Evolutionary conservation across 306 rosid species (phyloP).

Genomic region (Trifolium subterraneum): DNA sequence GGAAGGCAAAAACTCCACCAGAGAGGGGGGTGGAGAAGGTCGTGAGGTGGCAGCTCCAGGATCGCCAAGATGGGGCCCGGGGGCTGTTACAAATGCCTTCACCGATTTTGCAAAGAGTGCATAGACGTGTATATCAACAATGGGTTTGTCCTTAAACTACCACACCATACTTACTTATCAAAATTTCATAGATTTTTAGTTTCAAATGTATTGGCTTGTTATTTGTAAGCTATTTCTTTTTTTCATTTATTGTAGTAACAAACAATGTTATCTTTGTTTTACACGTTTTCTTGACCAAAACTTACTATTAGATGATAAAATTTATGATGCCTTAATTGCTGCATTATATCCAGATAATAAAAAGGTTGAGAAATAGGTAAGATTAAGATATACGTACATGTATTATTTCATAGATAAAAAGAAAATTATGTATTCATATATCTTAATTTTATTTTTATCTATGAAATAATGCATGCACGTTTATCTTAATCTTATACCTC

Average conservation of each 20-base stretch:
- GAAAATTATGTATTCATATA: no score
- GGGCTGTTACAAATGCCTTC: no score
- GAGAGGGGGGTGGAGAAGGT: no score
- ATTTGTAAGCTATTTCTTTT: not conserved
- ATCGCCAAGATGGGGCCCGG: no score
- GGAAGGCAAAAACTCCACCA: no score
- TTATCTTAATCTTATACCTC: conserved; percentile 46
- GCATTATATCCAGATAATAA: not conserved
- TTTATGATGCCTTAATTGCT: conserved; percentile 31
- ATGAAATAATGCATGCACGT: no score
- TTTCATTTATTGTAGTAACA: conserved; percentile 53
- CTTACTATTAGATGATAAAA: conserved; percentile 78
- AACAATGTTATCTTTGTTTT: conserved; percentile 85
- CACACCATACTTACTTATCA: not conserved
- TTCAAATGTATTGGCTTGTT: conserved; percentile 24
- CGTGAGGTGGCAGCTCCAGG: no score
- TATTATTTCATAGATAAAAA: no score
- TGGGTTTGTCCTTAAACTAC: conserved; percentile 54
- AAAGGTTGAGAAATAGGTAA: conserved; percentile 45
- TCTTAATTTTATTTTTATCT: no score
- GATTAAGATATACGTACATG: no score
- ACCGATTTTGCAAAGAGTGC: conserved; percentile 88
- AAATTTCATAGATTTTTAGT: not conserved
- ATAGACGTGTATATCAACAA: conserved; percentile 79
- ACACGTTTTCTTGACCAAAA: conserved; percentile 68